A percentile compares a stretch with the other conserved stretches of the same genome.
phyloP scores from a whole-genome alignment of 805 yeast genomes.

The Pichia deserticola region DNA sequence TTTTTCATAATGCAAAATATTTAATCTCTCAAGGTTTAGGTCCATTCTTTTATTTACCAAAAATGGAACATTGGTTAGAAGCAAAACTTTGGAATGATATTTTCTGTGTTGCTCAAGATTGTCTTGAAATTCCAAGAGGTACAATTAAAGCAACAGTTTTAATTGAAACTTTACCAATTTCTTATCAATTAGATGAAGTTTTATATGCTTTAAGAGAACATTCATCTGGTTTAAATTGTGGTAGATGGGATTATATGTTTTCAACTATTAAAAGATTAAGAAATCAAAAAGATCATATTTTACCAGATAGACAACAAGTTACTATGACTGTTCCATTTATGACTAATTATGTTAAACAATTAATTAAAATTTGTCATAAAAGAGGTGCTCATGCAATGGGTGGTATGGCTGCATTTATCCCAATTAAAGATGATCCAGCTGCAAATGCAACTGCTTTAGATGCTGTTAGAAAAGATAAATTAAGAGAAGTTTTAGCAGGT shows the following conservation, averaged over 20 bases:
- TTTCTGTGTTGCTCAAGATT: constrained; percentile 70
- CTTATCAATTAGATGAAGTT: constrained; percentile 82
- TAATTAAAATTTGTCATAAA: constrained; percentile 67
- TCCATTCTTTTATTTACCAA: constrained; percentile 77
- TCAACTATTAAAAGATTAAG: constrained; percentile 70
- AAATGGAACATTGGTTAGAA: constrained; percentile 81
- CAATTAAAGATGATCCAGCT: constrained; percentile 62
- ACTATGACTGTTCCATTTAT: constrained; percentile 78
- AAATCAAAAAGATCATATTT: constrained; percentile 55
- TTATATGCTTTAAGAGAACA: constrained; percentile 70
- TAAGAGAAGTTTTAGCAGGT: constrained; percentile 69
- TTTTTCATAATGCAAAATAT: constrained; percentile 65
- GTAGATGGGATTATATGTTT: constrained; percentile 86
- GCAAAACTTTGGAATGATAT: constrained; percentile 81
- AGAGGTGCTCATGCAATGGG: constrained; percentile 85
- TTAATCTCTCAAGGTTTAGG: constrained; percentile 60
- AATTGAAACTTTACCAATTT: constrained; percentile 79
- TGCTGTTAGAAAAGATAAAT: constrained; percentile 67
- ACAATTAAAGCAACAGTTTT: constrained; percentile 75
- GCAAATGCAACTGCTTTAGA: constrained; percentile 62
- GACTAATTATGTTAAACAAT: constrained; percentile 66
- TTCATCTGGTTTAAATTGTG: constrained; percentile 77
- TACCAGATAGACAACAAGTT: constrained; percentile 75
- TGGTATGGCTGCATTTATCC: constrained; percentile 87
- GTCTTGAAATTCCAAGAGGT: constrained; percentile 61